These are phyloP conservation scores for Hamigera avellanea DNA, from an alignment of 495 filamentous ascomycete species.

Conservation along the genomic window DNA sequence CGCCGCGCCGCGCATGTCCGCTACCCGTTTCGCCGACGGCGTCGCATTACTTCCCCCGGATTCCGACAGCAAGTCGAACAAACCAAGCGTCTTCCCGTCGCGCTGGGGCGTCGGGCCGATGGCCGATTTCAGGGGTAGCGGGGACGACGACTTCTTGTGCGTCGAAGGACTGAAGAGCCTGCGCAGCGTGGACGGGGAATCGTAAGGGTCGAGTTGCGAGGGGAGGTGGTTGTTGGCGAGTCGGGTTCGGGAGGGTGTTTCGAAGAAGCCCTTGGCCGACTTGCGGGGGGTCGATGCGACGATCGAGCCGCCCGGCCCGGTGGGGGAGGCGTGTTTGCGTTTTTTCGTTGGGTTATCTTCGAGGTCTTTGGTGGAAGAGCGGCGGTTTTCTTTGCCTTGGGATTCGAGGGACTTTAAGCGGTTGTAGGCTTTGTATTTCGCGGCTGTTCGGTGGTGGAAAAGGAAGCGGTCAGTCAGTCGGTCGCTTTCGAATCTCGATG, in stretches of 20 bases:
- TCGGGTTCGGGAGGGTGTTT: constrained; percentile 36
- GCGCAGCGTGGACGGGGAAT: constrained; percentile 45
- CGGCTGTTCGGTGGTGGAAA: constrained; percentile 37
- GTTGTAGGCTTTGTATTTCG: constrained; percentile 87
- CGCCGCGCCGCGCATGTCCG: constrained; percentile 16
- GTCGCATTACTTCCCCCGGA: constrained; percentile 39
- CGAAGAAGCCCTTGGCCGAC: constrained; percentile 21
- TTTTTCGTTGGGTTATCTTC: constrained; percentile 27
- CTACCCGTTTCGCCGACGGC: constrained; percentile 23
- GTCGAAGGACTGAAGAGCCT: constrained; percentile 50
- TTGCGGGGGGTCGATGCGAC: constrained; percentile 20
- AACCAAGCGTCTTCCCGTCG: constrained; percentile 72
- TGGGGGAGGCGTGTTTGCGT: constrained; percentile 24
- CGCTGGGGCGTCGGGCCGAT: constrained; percentile 88
- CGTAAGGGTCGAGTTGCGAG: constrained; percentile 40
- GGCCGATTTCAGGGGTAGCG: constrained; percentile 24
- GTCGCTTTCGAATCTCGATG: not conserved
- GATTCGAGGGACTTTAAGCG: constrained; percentile 50
- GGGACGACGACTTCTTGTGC: constrained; percentile 25
- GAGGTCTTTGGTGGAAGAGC: constrained; percentile 2
- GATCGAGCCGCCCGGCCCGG: constrained; percentile 11
- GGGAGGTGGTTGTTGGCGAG: constrained; percentile 25
- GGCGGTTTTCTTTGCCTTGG: constrained; percentile 18
- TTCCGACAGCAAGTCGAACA: constrained; percentile 78
- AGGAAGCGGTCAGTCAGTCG: constrained; percentile 2